Percentiles rank a stretch among this genome's conserved stretches.
Conservation (phyloP, 2,329 filamentous ascomycete genomes). For the Beauveria brongniartii region DNA sequence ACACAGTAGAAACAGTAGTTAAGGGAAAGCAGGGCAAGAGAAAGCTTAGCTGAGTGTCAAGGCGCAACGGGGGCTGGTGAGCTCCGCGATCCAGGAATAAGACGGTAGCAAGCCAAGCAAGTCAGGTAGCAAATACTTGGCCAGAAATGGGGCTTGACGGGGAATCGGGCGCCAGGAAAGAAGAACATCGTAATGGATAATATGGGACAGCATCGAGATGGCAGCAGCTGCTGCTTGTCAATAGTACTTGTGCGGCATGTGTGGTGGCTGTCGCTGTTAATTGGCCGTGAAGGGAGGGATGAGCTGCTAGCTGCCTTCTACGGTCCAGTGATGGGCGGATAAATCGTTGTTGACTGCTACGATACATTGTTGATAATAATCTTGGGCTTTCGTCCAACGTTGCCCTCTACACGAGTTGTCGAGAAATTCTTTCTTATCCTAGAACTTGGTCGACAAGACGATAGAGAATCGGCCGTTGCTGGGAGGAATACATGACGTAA, state of each 20-base stretch:
- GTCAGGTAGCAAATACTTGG: neutral
- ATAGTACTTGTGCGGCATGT: conserved; percentile 3
- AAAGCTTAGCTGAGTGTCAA: neutral
- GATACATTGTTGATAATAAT: no score
- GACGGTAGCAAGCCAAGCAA: neutral
- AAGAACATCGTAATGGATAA: neutral
- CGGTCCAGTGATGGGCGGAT: neutral
- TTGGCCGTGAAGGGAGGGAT: neutral
- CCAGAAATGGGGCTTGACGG: neutral
- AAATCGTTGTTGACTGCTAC: neutral
- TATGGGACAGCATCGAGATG: neutral
- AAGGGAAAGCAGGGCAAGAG: neutral
- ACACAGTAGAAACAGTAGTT: neutral
- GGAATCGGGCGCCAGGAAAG: neutral
- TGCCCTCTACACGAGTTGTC: no score
- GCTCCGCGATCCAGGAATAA: neutral
- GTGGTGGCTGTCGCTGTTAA: neutral
- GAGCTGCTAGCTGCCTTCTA: neutral
- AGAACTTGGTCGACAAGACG: neutral
- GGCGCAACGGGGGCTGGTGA: neutral
- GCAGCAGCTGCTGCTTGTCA: neutral
- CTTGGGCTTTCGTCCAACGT: no score
- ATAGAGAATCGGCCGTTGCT: neutral
- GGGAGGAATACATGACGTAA: conserved; percentile 4
- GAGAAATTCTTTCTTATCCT: no score